Evolutionary conservation across 2,329 filamentous ascomycete species (phyloP).

Genomic region (Microdochium paspali): DNA sequence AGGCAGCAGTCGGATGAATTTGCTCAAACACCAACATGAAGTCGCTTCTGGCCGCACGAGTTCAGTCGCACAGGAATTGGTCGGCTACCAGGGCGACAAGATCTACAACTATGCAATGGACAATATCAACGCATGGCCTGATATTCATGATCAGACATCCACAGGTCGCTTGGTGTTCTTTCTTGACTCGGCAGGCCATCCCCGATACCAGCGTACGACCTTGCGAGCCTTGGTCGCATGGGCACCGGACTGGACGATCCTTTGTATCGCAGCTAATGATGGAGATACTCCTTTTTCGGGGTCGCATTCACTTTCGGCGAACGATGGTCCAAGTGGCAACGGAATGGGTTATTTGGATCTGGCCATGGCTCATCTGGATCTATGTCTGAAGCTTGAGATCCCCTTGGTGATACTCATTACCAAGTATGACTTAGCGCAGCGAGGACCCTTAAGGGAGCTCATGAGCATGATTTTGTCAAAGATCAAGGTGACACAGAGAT

Average conservation of each 20-base stretch:
- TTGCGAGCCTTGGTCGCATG: conserved; percentile 87
- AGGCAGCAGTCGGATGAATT: conserved; percentile 78
- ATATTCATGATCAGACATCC: conserved; percentile 75
- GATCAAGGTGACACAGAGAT: conserved; percentile 66
- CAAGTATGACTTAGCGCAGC: conserved; percentile 81
- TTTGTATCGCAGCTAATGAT: conserved; percentile 80
- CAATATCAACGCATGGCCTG: conserved; percentile 87
- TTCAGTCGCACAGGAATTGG: conserved; percentile 85
- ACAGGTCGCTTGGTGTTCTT: conserved; percentile 74
- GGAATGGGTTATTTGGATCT: conserved; percentile 55
- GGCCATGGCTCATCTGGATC: conserved; percentile 68
- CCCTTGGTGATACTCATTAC: conserved; percentile 79
- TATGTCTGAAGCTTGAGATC: conserved; percentile 73
- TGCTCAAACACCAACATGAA: conserved; percentile 90
- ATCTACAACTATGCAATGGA: conserved; percentile 79
- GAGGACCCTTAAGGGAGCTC: conserved; percentile 56
- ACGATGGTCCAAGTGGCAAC: conserved; percentile 41
- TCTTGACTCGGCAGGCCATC: conserved; percentile 85
- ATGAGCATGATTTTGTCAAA: conserved; percentile 66
- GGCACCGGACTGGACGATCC: conserved; percentile 86
- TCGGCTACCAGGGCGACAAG: conserved; percentile 60
- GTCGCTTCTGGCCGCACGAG: conserved; percentile 87
- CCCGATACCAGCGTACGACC: conserved; percentile 81
- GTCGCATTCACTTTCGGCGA: conserved; percentile 33
- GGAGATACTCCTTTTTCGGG: conserved; percentile 32